These are phyloP conservation scores for Ceratobasidium sp. DNA, from an alignment of 1,284 basidiomycete species.

Conservation along the genomic window DNA sequence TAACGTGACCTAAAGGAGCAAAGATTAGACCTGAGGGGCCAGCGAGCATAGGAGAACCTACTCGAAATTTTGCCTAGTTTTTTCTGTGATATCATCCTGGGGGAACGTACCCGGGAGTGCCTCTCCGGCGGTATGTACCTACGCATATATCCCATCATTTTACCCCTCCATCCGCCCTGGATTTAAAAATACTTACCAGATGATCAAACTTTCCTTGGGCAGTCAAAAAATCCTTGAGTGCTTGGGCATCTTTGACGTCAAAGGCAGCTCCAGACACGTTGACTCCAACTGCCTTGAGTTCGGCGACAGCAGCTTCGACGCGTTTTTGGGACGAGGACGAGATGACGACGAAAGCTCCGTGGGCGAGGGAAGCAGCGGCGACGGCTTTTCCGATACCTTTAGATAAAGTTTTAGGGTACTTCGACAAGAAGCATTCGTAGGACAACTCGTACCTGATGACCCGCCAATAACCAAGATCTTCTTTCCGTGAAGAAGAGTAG, in stretches of 20 bases:
- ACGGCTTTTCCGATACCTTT: conserved; percentile 40
- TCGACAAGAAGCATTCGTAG: too few species aligned
- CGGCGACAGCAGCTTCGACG: conserved; percentile 33
- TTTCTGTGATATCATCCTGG: neutral
- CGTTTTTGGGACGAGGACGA: conserved; percentile 28
- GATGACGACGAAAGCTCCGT: conserved; percentile 39
- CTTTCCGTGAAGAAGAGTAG: conserved; percentile 14
- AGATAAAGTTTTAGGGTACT: too few species aligned
- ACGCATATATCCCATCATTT: neutral
- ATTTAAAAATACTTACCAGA: conserved; percentile 6
- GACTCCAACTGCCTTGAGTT: neutral
- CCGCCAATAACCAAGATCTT: conserved; percentile 26
- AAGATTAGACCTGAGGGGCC: too few species aligned
- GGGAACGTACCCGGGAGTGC: neutral
- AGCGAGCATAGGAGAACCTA: neutral
- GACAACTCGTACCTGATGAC: conserved; percentile 6
- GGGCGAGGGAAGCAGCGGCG: conserved; percentile 24
- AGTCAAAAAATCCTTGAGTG: conserved; percentile 9
- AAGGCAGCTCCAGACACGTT: neutral
- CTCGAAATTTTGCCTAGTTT: conserved; percentile 8
- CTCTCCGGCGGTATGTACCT: conserved; percentile 16
- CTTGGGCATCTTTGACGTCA: neutral
- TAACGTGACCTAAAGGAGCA: neutral
- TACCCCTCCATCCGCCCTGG: neutral
- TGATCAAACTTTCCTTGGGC: conserved; percentile 32